Percentiles rank a stretch among this genome's conserved stretches.
Evolutionary conservation across 2,329 filamentous ascomycete species (phyloP).

Genomic region (Pleurostoma richardsiae): DNA sequence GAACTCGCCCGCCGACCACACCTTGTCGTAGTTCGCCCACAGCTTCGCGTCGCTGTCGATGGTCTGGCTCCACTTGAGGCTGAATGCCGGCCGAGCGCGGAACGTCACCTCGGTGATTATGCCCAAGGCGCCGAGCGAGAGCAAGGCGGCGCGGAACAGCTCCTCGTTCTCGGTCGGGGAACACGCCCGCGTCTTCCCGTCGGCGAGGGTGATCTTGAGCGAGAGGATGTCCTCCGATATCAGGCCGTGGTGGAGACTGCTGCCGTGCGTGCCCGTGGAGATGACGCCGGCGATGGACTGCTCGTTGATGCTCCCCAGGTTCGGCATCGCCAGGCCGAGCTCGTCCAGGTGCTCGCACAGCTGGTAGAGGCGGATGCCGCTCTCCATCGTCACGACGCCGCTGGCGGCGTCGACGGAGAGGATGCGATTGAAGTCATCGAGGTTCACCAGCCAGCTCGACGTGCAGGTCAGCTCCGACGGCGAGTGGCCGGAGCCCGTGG

Average conservation of each 20-base stretch:
- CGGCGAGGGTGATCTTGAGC: constrained; percentile 75
- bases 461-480: constrained; percentile 11
- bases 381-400: constrained; percentile 70
- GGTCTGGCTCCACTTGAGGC: constrained; percentile 81
- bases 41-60: constrained; percentile 67
- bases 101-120: constrained; percentile 89
- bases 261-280: constrained; percentile 89
- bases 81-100: constrained; percentile 72
- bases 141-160: constrained; percentile 81
- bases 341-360: constrained; percentile 70
- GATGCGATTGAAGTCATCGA: constrained; percentile 76
- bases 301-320: constrained; percentile 89
- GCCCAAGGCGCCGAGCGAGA: constrained; percentile 84
- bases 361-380: constrained; percentile 77
- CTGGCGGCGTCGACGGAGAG: constrained; percentile 63
- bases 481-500: constrained; percentile 23
- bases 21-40: constrained; percentile 56
- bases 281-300: constrained; percentile 93
- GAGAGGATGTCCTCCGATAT: constrained; percentile 72
- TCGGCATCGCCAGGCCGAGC: constrained; percentile 78
- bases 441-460: constrained; percentile 43
- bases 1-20: constrained; percentile 86
- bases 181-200: constrained; percentile 70
- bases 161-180: constrained; percentile 62
- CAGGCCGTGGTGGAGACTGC: constrained; percentile 76